A percentile compares a stretch with the other conserved stretches of the same genome.
Evolutionary conservation across 208 protist genomes (phyloP).

Genomic region (Trypanosoma congolense): DNA sequence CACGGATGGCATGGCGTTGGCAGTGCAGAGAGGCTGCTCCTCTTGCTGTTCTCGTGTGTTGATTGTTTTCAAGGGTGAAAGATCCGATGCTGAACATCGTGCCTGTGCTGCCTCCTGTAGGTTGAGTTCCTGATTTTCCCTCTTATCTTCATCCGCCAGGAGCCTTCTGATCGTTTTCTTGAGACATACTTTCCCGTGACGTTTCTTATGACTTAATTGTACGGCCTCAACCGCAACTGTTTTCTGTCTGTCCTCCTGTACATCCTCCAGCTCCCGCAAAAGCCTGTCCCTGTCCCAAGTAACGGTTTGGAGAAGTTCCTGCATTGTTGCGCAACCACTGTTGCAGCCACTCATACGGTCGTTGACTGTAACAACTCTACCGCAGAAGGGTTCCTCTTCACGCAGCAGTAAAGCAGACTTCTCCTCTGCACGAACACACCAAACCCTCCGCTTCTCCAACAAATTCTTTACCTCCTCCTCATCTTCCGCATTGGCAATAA

Average conservation of each 20-base stretch:
- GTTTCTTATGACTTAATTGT: too few relatives aligned
- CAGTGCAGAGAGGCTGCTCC: too few relatives aligned
- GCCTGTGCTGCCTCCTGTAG: too few relatives aligned
- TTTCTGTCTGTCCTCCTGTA: constrained; percentile 13
- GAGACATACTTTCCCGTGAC: too few relatives aligned
- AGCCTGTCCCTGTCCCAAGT: constrained; percentile 17
- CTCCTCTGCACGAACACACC: constrained; percentile 41
- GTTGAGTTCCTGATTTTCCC: too few relatives aligned
- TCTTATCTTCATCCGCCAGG: too few relatives aligned
- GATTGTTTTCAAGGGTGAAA: too few relatives aligned
- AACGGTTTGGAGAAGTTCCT: constrained; percentile 19
- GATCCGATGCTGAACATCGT: too few relatives aligned
- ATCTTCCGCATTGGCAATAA: constrained; percentile 31
- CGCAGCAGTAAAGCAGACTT: constrained; percentile 29
- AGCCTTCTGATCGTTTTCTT: too few relatives aligned
- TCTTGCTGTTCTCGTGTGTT: too few relatives aligned
- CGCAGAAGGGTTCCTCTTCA: background rate
- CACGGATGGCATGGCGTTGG: too few relatives aligned
- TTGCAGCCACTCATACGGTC: constrained; percentile 1
- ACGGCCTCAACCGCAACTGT: too few relatives aligned
- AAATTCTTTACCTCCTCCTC: constrained; percentile 28
- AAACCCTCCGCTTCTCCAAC: constrained; percentile 28
- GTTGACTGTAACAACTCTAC: background rate
- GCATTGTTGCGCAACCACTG: constrained; percentile 22
- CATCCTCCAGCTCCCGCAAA: constrained; percentile 7